Evolutionary conservation across 140 eudicot genomes (phyloP).

Genomic region (Cichorium intybus): DNA sequence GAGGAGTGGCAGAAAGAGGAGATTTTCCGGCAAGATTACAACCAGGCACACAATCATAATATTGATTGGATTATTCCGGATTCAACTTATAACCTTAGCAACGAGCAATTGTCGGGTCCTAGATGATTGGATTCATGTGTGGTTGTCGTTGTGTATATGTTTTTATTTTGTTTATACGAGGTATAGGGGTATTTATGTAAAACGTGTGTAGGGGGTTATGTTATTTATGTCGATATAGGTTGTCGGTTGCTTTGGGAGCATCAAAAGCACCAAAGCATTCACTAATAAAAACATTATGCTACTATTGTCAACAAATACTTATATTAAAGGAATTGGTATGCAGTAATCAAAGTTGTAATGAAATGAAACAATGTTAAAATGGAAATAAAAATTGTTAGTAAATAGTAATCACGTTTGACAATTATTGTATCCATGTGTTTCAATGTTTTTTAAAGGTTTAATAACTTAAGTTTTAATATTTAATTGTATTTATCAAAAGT

Average conservation of each 20-base stretch:
- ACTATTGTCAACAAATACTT: background rate
- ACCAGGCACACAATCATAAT: conserved; percentile 20
- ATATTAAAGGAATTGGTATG: background rate
- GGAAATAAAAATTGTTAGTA: background rate
- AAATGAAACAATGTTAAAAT: background rate
- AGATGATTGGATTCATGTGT: conserved; percentile 1
- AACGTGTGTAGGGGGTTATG: background rate
- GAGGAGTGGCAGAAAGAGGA: conserved; percentile 20
- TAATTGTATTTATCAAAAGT: no score
- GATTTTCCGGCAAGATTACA: conserved; percentile 22
- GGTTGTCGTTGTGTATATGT: background rate
- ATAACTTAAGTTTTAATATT: no score
- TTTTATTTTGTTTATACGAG: background rate
- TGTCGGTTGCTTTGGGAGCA: background rate
- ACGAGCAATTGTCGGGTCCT: conserved; percentile 37
- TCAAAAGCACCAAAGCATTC: background rate
- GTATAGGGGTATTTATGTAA: background rate
- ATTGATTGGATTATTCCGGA: conserved; percentile 33
- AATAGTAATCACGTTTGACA: no score
- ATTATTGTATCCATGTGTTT: background rate
- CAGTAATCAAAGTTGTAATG: background rate
- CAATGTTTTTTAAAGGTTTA: background rate
- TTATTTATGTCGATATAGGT: background rate
- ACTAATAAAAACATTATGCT: background rate
- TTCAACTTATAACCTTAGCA: conserved; percentile 27